Evolutionary conservation across 495 filamentous ascomycete species (phyloP).

Genomic region (Monascus purpureus): DNA sequence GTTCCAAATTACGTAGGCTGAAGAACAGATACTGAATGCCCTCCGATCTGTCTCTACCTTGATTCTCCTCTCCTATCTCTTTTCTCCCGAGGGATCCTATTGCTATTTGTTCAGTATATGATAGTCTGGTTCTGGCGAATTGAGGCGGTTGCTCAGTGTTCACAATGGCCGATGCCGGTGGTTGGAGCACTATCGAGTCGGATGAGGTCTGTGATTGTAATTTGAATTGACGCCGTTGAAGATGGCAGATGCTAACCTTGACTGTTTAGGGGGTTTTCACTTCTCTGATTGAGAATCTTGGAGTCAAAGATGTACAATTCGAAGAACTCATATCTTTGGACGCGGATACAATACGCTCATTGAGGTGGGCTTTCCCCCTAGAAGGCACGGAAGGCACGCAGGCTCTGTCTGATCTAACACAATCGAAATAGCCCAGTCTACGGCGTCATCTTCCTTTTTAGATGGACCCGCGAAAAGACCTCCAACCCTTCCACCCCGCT

Average conservation of each 20-base stretch:
- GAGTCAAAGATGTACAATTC: constrained; percentile 87
- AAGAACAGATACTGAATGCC: too few relatives aligned
- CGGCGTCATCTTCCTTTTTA: constrained; percentile 99
- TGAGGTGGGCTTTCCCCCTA: too few relatives aligned
- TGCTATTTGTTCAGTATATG: too few relatives aligned
- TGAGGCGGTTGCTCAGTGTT: too few relatives aligned
- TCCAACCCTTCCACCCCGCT: constrained; percentile 44
- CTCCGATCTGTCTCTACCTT: too few relatives aligned
- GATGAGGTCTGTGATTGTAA: constrained; percentile 56
- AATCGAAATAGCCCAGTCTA: constrained; percentile 53
- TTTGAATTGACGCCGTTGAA: neutral
- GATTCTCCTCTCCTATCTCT: too few relatives aligned
- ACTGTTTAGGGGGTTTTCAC: constrained; percentile 80
- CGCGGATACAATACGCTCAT: constrained; percentile 57
- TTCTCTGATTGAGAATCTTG: constrained; percentile 78
- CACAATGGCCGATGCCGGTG: constrained; percentile 34
- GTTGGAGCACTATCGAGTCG: constrained; percentile 77
- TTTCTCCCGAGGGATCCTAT: too few relatives aligned
- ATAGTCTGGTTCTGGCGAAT: too few relatives aligned
- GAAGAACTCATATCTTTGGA: constrained; percentile 92
- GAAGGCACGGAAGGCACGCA: too few relatives aligned
- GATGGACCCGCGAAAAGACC: constrained; percentile 70
- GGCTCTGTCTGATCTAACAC: neutral
- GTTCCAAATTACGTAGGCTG: too few relatives aligned
- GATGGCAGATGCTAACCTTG: too few relatives aligned